A percentile compares a stretch with the other conserved stretches of the same genome.
Evolutionary conservation across 2,329 filamentous ascomycete genomes (phyloP).

Genomic region (Aspergillus ibericus): DNA sequence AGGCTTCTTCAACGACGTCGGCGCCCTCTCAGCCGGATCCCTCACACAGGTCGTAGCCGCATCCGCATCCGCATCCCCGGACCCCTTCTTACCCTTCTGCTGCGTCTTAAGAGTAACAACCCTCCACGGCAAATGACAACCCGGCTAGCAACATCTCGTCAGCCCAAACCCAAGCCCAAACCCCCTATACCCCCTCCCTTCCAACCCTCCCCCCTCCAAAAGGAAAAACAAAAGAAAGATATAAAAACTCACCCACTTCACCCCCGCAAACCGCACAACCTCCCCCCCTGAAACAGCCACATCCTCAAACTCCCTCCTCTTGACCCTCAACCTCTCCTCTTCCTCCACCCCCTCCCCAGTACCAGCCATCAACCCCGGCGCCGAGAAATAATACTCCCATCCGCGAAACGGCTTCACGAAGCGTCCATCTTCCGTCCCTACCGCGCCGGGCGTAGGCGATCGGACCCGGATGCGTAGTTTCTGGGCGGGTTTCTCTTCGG

Average conservation of each 20-base stretch:
- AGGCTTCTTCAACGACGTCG: constrained; percentile 40
- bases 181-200: neutral
- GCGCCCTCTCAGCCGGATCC: constrained; percentile 24
- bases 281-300: constrained; percentile 38
- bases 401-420: constrained; percentile 44
- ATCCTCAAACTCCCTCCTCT: constrained; percentile 35
- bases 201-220: too few relatives aligned
- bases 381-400: constrained; percentile 45
- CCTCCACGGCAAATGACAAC: constrained; percentile 44
- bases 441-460: constrained; percentile 38
- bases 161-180: neutral
- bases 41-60: constrained; percentile 22
- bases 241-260: constrained; percentile 36
- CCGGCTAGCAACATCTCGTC: constrained; percentile 30
- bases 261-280: constrained; percentile 31
- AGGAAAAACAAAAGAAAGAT: neutral
- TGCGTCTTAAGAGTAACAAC: constrained; percentile 37
- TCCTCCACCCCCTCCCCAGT: constrained; percentile 11
- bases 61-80: constrained; percentile 14
- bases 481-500: constrained; percentile 18
- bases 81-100: constrained; percentile 30
- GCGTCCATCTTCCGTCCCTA: constrained; percentile 30
- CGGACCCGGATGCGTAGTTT: constrained; percentile 42
- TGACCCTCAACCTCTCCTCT: constrained; percentile 18
- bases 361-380: constrained; percentile 30